Conservation (phyloP, 345 rosid species). For the Acer negundo region DNA sequence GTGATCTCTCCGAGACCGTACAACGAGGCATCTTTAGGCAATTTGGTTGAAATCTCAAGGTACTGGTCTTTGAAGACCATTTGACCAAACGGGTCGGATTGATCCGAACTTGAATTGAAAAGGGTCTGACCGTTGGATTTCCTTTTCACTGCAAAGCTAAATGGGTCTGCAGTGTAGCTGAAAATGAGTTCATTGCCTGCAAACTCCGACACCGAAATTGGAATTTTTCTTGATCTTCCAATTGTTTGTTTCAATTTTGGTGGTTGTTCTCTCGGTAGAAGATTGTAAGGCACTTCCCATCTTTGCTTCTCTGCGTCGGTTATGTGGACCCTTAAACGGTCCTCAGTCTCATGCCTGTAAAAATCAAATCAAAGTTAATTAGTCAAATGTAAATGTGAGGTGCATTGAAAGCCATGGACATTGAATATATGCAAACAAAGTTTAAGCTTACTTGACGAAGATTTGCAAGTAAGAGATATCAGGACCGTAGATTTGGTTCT, state of each 20-base stretch:
- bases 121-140: slow-evolving; percentile 75
- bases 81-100: slow-evolving; percentile 50
- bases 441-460: slow-evolving; percentile 72
- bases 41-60: slow-evolving; percentile 83
- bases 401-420: background rate
- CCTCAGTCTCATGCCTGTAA: slow-evolving; percentile 75
- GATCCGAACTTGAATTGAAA: slow-evolving; percentile 67
- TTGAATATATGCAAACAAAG: background rate
- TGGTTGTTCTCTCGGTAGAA: slow-evolving; percentile 74
- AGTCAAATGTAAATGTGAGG: background rate
- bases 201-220: slow-evolving; percentile 48
- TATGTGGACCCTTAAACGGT: slow-evolving; percentile 79
- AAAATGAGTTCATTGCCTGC: slow-evolving; percentile 67
- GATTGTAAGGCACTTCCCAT: slow-evolving; percentile 95
- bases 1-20: slow-evolving; percentile 95
- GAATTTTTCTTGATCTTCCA: slow-evolving; percentile 54
- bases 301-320: slow-evolving; percentile 86
- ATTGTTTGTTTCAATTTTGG: slow-evolving; percentile 50
- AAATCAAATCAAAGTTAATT: slow-evolving; percentile 4
- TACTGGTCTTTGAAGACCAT: slow-evolving; percentile 96
- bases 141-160: slow-evolving; percentile 83
- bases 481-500: slow-evolving; percentile 75
- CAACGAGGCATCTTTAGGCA: slow-evolving; percentile 82
- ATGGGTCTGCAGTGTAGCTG: slow-evolving; percentile 73
- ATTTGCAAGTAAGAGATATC: slow-evolving; percentile 79